Evolutionary conservation across 345 rosid species (phyloP), one percentile per base, ranked within the genome.

Genomic region (Orychophragmus violaceus): DNA sequence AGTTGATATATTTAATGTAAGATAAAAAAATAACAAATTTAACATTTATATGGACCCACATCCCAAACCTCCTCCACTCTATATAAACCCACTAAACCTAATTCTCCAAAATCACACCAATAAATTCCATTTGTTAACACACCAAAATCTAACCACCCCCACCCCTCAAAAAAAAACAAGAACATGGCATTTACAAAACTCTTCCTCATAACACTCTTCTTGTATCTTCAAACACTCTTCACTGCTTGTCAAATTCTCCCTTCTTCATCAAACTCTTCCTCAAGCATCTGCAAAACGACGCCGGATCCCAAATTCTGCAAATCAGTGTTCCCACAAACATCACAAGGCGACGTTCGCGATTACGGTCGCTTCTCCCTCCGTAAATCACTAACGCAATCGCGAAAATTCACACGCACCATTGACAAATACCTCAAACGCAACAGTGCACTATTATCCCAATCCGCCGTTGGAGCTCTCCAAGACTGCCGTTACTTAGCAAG

Each of bases 221-320:
- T 74, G 28, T 68, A 74, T 44, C 39, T 72, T 53, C 76, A 70
- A 59, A 66, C 70, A 52, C 75, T 76, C 57, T 56, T 68, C 41
- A 36, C 52, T 59, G 25, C 65, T 52, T 67, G 71, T 55, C 63
- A 79, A 27, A 65, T 50, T n/a, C 66, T 77, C 42, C 65, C 77
- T 18, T 21, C 70, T 16, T 63, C 45, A 36, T 68, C 76, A 18
- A 64, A 68, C 29, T 59, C 85, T 8, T 68, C 80, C 2, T 63
- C 80, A 23, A 65, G 66, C 50, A 41, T 82, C 3, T 90, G 97
- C 81, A 46, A 56, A 56, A 75, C 79, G 59, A 79, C 92, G 2
- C 95, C 86, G 1, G 83, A 90, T 66, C 97, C 95, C 2, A 59
- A 80, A 27, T 81, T 64, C 41, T 90, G 97, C 80, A 72, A 64